Evolutionary conservation across 2,329 filamentous ascomycete genomes (phyloP).

Genomic region (Pyricularia sp.): DNA sequence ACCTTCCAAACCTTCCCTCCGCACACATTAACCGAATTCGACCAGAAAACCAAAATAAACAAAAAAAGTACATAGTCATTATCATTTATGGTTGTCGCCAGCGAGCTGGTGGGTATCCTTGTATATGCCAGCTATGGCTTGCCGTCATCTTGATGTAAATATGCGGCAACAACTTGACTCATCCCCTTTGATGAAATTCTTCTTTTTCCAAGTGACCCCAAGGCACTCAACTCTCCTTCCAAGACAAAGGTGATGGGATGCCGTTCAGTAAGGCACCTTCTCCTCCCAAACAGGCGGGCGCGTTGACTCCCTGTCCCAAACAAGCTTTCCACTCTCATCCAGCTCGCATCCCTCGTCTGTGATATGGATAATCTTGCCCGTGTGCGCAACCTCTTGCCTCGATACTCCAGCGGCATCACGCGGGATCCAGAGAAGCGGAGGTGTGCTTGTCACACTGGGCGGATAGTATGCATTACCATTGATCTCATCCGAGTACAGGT

Average conservation of each 20-base stretch:
- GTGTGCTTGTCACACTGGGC: conserved; percentile 52
- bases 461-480: conserved; percentile 65
- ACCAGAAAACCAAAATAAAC: neutral
- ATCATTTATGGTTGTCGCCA: neutral
- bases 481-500: conserved; percentile 51
- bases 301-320: conserved; percentile 23
- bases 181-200: neutral
- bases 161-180: neutral
- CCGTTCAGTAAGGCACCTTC: conserved; percentile 21
- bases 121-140: neutral
- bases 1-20: neutral
- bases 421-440: conserved; percentile 78
- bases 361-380: conserved; percentile 62
- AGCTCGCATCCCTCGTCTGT: conserved; percentile 69
- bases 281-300: conserved; percentile 26
- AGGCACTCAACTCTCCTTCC: neutral
- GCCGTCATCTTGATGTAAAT: neutral
- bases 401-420: conserved; percentile 66
- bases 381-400: conserved; percentile 67
- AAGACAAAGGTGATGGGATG: neutral
- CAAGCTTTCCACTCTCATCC: conserved; percentile 53
- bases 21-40: neutral
- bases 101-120: neutral
- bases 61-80: neutral
- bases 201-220: neutral